Base-by-base conservation (phyloP, 73 alveolate species). In the Paraurostyla sp. region DNA sequence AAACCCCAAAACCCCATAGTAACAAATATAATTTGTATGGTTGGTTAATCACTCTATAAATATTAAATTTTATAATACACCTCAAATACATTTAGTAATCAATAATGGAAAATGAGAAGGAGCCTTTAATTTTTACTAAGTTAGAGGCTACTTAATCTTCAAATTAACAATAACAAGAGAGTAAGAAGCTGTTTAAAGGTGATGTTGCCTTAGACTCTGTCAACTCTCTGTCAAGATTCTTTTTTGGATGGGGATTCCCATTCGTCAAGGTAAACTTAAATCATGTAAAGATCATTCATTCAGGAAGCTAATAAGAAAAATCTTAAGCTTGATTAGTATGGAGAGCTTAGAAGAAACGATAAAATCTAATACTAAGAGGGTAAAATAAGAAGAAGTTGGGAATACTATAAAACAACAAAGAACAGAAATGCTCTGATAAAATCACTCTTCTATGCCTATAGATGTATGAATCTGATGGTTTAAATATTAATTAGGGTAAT, bases 371-470 rank as follows among this genome's bases (percentile, higher is more conserved):
- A 18, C 2, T 38, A 65, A 65, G 41, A 65, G 41, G 20, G 6
- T 1, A 65, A 65, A 38, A 65, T 65, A 9, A 65, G 82, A 40
- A 65, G 23, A 0, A 65, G 82, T 38, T 65, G 82, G 82, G 58
- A 65, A 13, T 22, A 22, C 54, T 65, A 65, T 38, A 65, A 65
- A 22, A 7, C 4, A 33, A 33, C 58, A 0, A 65, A 65, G 46
- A 65, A 58, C 36, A 32, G 52, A 36, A 78, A 78, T 35, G 80
- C 80, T 7, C 46, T 78, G 2, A 52, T 78, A 0, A 78, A 45
- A 35, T 54, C 89, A 32, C 80, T 78, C 9, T 32, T 78, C 25
- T 30, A 43, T 52, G 80, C 80, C 58, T 78, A 51, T 78, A 78
- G 50, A 78, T 51, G 89, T 51, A 54, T 22, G 65, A 27, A 23